These are phyloP conservation scores for Diaporthe destruens DNA, from an alignment of 2,329 filamentous ascomycete species.

Conservation along the genomic window DNA sequence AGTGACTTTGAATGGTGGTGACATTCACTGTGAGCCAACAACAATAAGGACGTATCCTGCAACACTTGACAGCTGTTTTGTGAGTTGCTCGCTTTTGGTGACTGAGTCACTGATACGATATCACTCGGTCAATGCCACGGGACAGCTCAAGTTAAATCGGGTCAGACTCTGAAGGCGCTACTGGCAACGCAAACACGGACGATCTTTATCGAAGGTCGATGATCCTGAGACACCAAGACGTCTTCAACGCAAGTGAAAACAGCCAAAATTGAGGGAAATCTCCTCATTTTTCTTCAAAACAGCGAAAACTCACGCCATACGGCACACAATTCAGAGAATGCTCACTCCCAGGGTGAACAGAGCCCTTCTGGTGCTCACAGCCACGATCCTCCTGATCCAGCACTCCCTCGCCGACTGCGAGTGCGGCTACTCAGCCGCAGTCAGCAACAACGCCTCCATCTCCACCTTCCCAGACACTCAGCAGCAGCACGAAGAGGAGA, in stretches of 20 bases:
- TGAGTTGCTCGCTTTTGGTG: background rate
- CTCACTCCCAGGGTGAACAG: background rate
- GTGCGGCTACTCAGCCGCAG: constrained; percentile 76
- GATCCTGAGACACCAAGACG: background rate
- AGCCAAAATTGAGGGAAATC: background rate
- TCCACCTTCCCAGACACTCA: background rate
- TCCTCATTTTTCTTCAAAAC: background rate
- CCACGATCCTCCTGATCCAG: constrained; percentile 42
- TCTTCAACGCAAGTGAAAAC: background rate
- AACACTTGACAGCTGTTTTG: background rate
- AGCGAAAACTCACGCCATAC: background rate
- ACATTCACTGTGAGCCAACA: background rate
- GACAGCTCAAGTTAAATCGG: background rate
- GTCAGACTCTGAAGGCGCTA: constrained; percentile 10
- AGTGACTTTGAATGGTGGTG: background rate
- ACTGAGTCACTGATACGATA: background rate
- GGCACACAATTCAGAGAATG: too few relatives aligned
- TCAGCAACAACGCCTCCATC: constrained; percentile 51
- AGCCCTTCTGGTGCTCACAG: background rate
- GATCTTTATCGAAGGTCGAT: background rate
- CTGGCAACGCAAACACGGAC: background rate
- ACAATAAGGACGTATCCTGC: background rate
- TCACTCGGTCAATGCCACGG: background rate
- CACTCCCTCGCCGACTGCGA: constrained; percentile 67
- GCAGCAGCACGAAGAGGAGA: constrained; percentile 47